Evolutionary conservation across 306 rosid species (phyloP).

Genomic region (Lathyrus tuberosus): DNA sequence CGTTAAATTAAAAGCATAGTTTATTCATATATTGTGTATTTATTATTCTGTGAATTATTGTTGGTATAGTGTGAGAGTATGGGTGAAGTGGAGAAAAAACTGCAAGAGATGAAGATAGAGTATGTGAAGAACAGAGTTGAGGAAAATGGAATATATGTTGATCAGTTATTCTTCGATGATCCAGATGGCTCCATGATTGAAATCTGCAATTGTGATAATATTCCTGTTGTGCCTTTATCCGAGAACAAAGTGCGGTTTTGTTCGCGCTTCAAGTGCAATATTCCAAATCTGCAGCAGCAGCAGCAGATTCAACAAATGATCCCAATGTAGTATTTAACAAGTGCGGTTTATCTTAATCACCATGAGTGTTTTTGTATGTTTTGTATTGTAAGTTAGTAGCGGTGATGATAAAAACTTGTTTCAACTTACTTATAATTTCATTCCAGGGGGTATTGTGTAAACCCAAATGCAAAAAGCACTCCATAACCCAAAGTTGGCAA

Average conservation of each 20-base stretch:
- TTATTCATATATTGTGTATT: no score
- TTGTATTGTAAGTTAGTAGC: no score
- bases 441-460: no score
- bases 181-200: conserved; percentile 85
- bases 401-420: no score
- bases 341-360: no score
- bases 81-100: conserved; percentile 56
- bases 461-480: no score
- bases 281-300: conserved; percentile 40
- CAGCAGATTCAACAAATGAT: conserved; percentile 46
- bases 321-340: conserved; percentile 35
- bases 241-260: conserved; percentile 42
- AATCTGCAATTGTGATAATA: conserved; percentile 79
- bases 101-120: conserved; percentile 65
- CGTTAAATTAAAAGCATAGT: no score
- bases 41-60: background rate
- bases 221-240: conserved; percentile 63
- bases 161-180: conserved; percentile 87
- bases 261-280: conserved; percentile 49
- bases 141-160: conserved; percentile 65
- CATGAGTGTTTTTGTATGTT: conserved; percentile 32
- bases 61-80: conserved; percentile 70
- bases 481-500: no score
- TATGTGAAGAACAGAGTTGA: conserved; percentile 63
- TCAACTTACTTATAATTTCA: no score